Conservation (phyloP, 2,329 filamentous ascomycete species). For the Cercospora sp. region DNA sequence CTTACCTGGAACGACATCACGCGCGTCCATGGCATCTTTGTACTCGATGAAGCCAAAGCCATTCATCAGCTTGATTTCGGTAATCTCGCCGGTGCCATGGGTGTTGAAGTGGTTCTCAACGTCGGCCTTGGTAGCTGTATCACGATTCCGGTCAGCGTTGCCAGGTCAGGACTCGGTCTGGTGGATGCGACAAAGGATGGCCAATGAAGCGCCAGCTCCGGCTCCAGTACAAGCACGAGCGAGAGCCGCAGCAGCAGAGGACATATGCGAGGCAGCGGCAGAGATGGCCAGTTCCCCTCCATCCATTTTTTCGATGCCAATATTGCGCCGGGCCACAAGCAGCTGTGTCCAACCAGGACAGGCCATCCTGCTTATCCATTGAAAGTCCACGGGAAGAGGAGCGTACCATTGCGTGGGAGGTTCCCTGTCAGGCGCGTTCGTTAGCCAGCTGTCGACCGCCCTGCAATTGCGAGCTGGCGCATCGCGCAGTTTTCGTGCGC, state of each 20-base stretch:
- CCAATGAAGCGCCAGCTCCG: conserved; percentile 31
- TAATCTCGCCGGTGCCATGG: conserved; percentile 96
- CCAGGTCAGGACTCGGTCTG: conserved; percentile 30
- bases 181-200: conserved; percentile 12
- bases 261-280: conserved; percentile 18
- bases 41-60: conserved; percentile 99
- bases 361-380: conserved; percentile 30
- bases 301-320: conserved; percentile 19
- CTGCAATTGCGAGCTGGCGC: conserved; percentile 11
- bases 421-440: conserved; percentile 59
- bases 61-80: conserved; percentile 99
- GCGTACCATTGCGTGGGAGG: conserved; percentile 90
- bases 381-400: conserved; percentile 34
- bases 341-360: conserved; percentile 23
- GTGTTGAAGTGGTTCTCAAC: conserved; percentile 93
- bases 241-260: conserved; percentile 16
- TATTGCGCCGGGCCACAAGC: conserved; percentile 22
- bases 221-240: conserved; percentile 28
- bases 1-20: conserved; percentile 96
- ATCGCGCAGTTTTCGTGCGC: not conserved
- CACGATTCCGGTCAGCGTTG: conserved; percentile 50
- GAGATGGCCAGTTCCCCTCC: conserved; percentile 24
- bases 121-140: conserved; percentile 89
- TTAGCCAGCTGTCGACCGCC: conserved; percentile 15
- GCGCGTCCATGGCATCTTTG: conserved; percentile 96